Evolutionary conservation across 805 yeast species (phyloP), one percentile per base, ranked within the genome.

Genomic region (Candida wancherniae): DNA sequence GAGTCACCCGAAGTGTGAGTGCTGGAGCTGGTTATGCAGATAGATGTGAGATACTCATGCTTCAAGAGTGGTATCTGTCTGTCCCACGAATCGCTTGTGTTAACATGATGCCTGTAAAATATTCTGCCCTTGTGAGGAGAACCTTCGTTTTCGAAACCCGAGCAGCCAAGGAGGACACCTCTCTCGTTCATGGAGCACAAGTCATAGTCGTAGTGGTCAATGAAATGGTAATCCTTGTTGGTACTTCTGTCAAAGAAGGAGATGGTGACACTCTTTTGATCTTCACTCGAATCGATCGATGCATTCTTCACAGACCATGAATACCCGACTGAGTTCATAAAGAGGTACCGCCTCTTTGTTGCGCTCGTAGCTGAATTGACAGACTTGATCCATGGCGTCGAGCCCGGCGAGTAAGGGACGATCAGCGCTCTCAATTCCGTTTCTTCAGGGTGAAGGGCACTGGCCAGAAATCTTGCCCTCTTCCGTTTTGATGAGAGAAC

Each of bases 191-290:
- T 65, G 1, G 83, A 74, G 16, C 94, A 90, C 31, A 85, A 57
- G 51, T 86, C 95, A 55, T 69, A 85, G 9, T 73, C 70, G 38
- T 70, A 67, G 26, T 73, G 55, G 56, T 90, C 97, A 28, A 78
- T 80, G 58, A 90, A 88, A 57, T 86, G 90, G 48, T 85, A 85
- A 47, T 86, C 95, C 35, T 78, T 74, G 50, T 80, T 81, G 9
- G 69, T 49, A 0, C 85, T 76, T 31, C 81, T 67, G 52, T 90
- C 97, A 49, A 85, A 86, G 50, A 92, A 90, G 9, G 85, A 75
- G 2, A 88, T 85, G 0, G 95, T 88, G n/a, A 90, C 67, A 22
- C 88, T 77, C 37, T 77, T 73, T 43, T 76, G 64, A 6, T 39
- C 40, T 2, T 42, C 50, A n/a, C 31, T 33, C 3, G 36, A 14